Base-by-base conservation (phyloP, 2,329 filamentous ascomycete species). In the Paecilomyces dactylethromorphus region DNA sequence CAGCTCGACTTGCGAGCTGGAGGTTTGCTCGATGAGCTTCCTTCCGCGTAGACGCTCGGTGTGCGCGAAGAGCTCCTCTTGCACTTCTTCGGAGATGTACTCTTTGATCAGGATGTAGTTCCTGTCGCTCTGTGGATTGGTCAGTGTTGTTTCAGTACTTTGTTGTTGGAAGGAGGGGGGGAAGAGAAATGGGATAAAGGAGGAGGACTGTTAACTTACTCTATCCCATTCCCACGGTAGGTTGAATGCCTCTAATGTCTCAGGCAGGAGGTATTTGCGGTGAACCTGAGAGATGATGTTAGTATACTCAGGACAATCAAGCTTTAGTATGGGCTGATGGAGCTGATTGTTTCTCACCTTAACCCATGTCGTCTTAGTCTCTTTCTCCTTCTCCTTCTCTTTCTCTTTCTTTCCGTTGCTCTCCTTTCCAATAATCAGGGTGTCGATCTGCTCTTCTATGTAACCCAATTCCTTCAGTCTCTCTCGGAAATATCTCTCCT, bases 41-140 rank as follows among this genome's bases (percentile, higher is more conserved):
- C 79, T 80, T 67, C 86, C 82, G n/a, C 86, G 85, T 62, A 90
- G 71, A 51, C 81, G 76, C 61, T 81, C 81, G 2, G 89, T 91
- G 74, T 92, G 88, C 51, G 84, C 82, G 82, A 89, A 92, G 54
- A 91, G 81, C 58, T 85, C 78, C 59, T 90, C 83, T 67, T 91
- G 89, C 69, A 91, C 84, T 61, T 84, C 82, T 65, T 91, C 86
- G 3, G 84, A 83, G 56, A 92, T 85, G 84, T 85, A 90, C 58
- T 85, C 81, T 73, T 88, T 89, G 75, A 92, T 88, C 60, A 92
- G 74, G 58, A 92, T 78, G 65, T 85, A 92, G 53, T 88, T 85
- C 18, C 84, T 81, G 66, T 92, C 87, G 55, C 64, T 65, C 77
- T 79, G 56, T 80, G 39, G 11, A 45, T 21, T 21, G 21, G 54